Conservation (phyloP, 2,329 filamentous ascomycete genomes). For the Pezicula neosporulosa region DNA sequence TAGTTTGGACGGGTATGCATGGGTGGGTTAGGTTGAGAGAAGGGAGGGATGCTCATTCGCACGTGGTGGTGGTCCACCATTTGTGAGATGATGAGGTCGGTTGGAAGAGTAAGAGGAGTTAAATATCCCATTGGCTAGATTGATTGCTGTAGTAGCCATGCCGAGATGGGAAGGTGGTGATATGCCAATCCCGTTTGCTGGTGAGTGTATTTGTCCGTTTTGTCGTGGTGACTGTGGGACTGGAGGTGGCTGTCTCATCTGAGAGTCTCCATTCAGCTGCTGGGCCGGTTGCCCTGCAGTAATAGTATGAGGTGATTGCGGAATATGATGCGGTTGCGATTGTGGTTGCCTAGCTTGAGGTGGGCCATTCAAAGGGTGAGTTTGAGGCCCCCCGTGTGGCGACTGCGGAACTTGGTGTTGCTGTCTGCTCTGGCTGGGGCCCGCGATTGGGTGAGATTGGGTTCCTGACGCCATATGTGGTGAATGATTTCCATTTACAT, state of each 20-base stretch:
- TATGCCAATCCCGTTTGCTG: constrained; percentile 36
- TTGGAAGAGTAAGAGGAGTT: constrained; percentile 25
- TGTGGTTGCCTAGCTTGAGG: neutral
- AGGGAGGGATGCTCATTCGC: constrained; percentile 43
- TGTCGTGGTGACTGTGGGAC: constrained; percentile 39
- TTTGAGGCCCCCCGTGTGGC: constrained; percentile 17
- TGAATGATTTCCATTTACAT: constrained; percentile 43
- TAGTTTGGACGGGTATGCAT: constrained; percentile 38
- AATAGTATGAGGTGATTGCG: constrained; percentile 14
- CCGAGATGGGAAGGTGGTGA: constrained; percentile 23
- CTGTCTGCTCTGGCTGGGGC: constrained; percentile 18
- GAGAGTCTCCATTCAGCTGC: constrained; percentile 15
- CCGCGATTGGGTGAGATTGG: constrained; percentile 19
- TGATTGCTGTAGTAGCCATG: constrained; percentile 15
- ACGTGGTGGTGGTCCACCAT: constrained; percentile 35
- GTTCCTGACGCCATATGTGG: constrained; percentile 27
- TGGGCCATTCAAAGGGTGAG: too few species aligned
- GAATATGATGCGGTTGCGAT: constrained; percentile 20
- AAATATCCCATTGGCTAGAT: constrained; percentile 25
- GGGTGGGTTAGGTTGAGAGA: constrained; percentile 41
- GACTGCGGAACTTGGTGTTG: constrained; percentile 31
- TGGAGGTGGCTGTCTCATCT: constrained; percentile 16
- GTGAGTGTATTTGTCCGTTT: constrained; percentile 40
- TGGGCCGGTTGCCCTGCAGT: constrained; percentile 6
- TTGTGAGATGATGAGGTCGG: constrained; percentile 29